Evolutionary conservation across 2,329 filamentous ascomycete species (phyloP).

Genomic region (Hypoxylon sp.): DNA sequence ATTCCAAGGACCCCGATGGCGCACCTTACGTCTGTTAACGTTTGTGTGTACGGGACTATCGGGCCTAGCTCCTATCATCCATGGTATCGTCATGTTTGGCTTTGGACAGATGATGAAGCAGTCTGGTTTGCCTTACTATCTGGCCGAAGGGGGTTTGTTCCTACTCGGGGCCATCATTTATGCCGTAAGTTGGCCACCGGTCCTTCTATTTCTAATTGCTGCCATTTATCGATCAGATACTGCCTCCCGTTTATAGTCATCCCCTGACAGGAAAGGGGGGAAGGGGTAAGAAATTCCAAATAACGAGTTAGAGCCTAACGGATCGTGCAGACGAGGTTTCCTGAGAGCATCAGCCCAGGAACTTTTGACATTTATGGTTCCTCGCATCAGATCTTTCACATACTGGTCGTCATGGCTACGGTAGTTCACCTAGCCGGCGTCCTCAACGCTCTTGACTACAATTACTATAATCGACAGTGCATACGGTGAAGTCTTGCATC

Average conservation of each 20-base stretch:
- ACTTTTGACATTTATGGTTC: constrained; percentile 62
- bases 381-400: constrained; percentile 64
- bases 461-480: constrained; percentile 49
- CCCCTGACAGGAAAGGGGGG: neutral
- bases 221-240: neutral
- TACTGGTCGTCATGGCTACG: constrained; percentile 60
- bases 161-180: constrained; percentile 58
- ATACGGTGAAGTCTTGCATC: constrained; percentile 5
- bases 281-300: constrained; percentile 8
- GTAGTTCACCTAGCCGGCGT: constrained; percentile 58
- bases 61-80: constrained; percentile 58
- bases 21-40: constrained; percentile 55
- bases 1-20: constrained; percentile 56
- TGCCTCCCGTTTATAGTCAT: neutral
- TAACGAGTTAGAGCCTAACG: constrained; percentile 14
- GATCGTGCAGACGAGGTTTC: constrained; percentile 57
- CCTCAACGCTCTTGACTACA: constrained; percentile 51
- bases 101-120: constrained; percentile 58
- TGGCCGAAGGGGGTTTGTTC: constrained; percentile 57
- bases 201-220: neutral
- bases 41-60: constrained; percentile 59
- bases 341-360: constrained; percentile 60
- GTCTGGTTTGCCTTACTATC: constrained; percentile 59
- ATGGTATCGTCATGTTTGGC: constrained; percentile 57
- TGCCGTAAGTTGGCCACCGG: constrained; percentile 53